phyloP scores from a whole-genome alignment of 768 basidiomycete genomes.

The Mycena capillaripes region DNA sequence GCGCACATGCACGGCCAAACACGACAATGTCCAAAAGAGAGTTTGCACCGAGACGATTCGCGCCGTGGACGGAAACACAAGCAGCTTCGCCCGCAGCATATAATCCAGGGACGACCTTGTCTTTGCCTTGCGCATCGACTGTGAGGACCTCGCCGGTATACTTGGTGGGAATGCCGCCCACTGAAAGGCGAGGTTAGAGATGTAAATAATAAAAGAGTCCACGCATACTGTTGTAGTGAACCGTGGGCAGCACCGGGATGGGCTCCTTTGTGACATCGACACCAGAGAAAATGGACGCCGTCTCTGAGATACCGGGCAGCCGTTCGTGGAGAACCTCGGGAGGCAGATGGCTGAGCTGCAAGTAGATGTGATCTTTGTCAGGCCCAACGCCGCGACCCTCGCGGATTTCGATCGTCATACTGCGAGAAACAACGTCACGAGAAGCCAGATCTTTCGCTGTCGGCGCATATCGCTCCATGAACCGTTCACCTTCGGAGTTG shows the following conservation, averaged over 20 bases:
- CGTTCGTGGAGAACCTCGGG: conserved; percentile 96
- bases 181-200: conserved; percentile 55
- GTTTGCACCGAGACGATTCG: conserved; percentile 99
- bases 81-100: conserved; percentile 99
- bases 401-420: conserved; percentile 98
- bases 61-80: conserved; percentile 98
- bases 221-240: conserved; percentile 96
- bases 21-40: conserved; percentile 99
- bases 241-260: conserved; percentile 97
- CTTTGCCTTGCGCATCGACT: conserved; percentile 88
- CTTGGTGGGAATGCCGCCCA: conserved; percentile 99
- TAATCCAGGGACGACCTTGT: conserved; percentile 94
- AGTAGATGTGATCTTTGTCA: conserved; percentile 96
- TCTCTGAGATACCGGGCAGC: conserved; percentile 99
- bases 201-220: background rate
- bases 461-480: conserved; percentile 99
- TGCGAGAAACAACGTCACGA: conserved; percentile 98
- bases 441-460: conserved; percentile 99
- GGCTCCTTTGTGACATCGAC: conserved; percentile 99
- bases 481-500: conserved; percentile 98
- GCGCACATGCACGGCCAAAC: conserved; percentile 98
- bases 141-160: conserved; percentile 99
- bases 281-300: conserved; percentile 98
- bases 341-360: conserved; percentile 97
- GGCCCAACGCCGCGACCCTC: conserved; percentile 99